Evolutionary conservation across 805 yeast species (phyloP), one percentile per base, ranked within the genome.

Genomic region (Pichia scutulata): DNA sequence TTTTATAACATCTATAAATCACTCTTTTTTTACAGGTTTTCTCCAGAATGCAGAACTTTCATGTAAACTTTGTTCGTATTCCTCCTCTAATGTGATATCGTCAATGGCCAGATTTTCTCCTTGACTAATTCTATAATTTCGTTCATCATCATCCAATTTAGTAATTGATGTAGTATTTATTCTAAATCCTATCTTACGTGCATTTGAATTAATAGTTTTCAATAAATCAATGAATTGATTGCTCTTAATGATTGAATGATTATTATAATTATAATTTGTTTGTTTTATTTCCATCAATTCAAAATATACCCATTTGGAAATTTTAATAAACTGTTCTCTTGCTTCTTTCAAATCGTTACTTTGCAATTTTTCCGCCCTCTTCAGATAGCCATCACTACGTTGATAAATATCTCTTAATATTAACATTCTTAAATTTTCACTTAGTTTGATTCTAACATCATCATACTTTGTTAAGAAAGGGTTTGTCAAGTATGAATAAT

Each of bases 401-500:
- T 60, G 66, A 44, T 55, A 63, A 9, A 66, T 61, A 46, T 63
- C 66, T 47, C 66, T 52, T 7, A 66, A 16, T 7, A 64, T 52
- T 2, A 64, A 23, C 5, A 57, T 52, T 30, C 53, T 55, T 28
- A 57, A 41, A 3, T 49, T 46, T 1, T 39, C n/a, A 13, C 56
- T 48, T 4, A 66, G 19, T 30, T 48, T 33, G 4, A 64, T 42
- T 18, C 52, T 39, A 1, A 64, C 66, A 41, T 64, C 58, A 19
- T 58, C 58, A 33, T 43, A 56, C 26, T 65, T 54, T 5, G 55
- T 52, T 2, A 46, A 21, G 49, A 66, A 68, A 2, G 72, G 72
- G 51, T 68, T 67, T 10, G 30, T 44, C 16, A 39, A 4, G 43
- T 47, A 59, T 1, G 41, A 41, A 48, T 54, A 59, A 24, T 56